Conservation (phyloP, 768 basidiomycete genomes). For the Amanita pseudoporphyria region DNA sequence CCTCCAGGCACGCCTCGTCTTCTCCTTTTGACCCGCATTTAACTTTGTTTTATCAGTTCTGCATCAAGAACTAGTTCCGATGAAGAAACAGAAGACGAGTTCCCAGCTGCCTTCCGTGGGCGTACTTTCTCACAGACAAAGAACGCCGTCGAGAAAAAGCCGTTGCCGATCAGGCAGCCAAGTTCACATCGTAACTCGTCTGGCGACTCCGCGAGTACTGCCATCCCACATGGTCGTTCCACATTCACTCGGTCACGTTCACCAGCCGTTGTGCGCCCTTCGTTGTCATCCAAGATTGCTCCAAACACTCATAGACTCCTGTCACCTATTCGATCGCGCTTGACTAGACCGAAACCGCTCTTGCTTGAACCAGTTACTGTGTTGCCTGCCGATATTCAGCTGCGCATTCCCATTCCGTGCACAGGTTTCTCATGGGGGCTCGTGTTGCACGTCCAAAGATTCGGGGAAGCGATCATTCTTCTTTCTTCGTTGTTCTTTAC, state of each 20-base stretch:
- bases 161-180: slow-evolving; percentile 19
- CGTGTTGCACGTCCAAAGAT: slow-evolving; percentile 50
- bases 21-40: neutral
- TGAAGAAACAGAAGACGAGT: slow-evolving; percentile 51
- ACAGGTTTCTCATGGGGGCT: slow-evolving; percentile 33
- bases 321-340: slow-evolving; percentile 35
- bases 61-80: slow-evolving; percentile 42
- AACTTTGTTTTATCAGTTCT: slow-evolving; percentile 26
- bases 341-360: slow-evolving; percentile 30
- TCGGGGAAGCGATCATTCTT: slow-evolving; percentile 56
- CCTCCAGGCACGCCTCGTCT: slow-evolving; percentile 51
- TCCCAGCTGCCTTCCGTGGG: slow-evolving; percentile 30
- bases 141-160: slow-evolving; percentile 17
- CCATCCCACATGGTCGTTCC: slow-evolving; percentile 24
- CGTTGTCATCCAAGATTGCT: slow-evolving; percentile 24
- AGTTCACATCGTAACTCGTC: slow-evolving; percentile 28
- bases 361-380: slow-evolving; percentile 21
- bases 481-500: slow-evolving; percentile 53
- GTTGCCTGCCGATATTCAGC: slow-evolving; percentile 38
- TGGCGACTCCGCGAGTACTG: slow-evolving; percentile 29
- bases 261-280: slow-evolving; percentile 34
- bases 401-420: slow-evolving; percentile 36
- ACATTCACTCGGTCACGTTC: slow-evolving; percentile 70
- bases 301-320: slow-evolving; percentile 20
- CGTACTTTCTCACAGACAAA: slow-evolving; percentile 25